Base-by-base conservation (phyloP, 2,329 filamentous ascomycete genomes). In the Didymella segeticola region DNA sequence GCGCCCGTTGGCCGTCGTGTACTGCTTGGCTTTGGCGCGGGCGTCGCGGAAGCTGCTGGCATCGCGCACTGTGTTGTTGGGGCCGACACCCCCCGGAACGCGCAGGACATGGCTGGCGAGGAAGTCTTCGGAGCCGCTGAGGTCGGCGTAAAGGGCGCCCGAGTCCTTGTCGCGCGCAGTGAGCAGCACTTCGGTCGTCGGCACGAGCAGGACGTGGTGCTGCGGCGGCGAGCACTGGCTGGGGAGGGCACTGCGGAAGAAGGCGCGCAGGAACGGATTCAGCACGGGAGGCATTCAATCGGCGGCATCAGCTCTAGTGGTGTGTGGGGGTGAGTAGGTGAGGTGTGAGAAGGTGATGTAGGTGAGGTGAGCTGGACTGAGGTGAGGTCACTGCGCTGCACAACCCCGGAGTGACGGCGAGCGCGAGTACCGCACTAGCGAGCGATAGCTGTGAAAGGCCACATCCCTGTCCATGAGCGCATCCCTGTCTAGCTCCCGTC, bases 191-290 rank as follows among this genome's bases (percentile, higher is more conserved):
- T 98, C 93, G 72, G 93, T 97, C 47, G 90, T 89, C 39, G 95
- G 95, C 30, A 98, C 93, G 45, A 99, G 88, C 51, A 99, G 85
- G 68, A 99, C 86, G 82, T 98, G 91, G 76, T 96, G 91, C 77
- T 95, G 89, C 62, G 92, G 85, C 49, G 95, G 93, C 60, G 88
- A 86, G 82, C 95, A 98, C 87, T 98, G 93, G 70, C 89, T 82
- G 67, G 90, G 89, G 74, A 97, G 85, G 76, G 91, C 87, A 85
- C 92, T 98, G 82, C 91, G 92, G 85, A 97, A 97, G 87, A 99
- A 98, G 83, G 93, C 92, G 83, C 90, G 89, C 78, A 99, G 85
- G 80, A 97, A 98, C 77, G 95, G 95, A 80, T 99, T 99, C 87
- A 98, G 85, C 60, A 71, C 69, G 82, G 95, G 91, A 88, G 93